Base-by-base conservation (phyloP, 805 yeast genomes). In the Candida maesae region DNA sequence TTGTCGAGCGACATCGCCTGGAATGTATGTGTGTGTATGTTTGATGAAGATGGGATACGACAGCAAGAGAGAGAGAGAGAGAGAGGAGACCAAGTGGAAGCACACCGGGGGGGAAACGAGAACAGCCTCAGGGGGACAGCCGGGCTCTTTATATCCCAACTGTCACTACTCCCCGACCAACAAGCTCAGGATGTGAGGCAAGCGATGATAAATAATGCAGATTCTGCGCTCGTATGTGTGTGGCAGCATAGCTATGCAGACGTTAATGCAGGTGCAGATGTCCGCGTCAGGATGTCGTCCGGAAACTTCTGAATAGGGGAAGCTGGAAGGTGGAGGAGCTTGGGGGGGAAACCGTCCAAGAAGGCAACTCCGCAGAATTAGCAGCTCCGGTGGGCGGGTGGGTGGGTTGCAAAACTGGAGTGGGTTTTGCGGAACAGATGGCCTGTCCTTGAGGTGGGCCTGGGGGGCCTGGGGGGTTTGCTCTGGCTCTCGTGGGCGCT, bases 201-300 rank as follows among this genome's bases (percentile, higher is more conserved):
- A 41, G 44, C 39, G 39, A 41, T 37, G 37, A 33, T 32, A 35
- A 41, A 41, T 32, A 26, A 36, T 36, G 39, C 44, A 27, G 30
- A 9, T 24, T 13, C 38, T 41, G 44, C 44, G 44, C 44, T 41
- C 44, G 44, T 41, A 41, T 41, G 44, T 41, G 39, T 35, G 17
- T n/a, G 15, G n/a, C 28, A 19, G 44, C 30, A 14, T 18, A 14
- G 3, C 11, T 10, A 18, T 41, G 44, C 39, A 23, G 39, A 36
- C 21, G 19, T 41, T 41, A 31, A 41, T 27, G 44, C 44, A 35
- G 39, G 39, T 11, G 39, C 39, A 27, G 30, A 15, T 33, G 29
- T 18, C 33, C 34, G 35, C 27, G 19, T 15, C 24, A n/a, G n/a
- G n/a, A n/a, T n/a, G n/a, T n/a, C n/a, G n/a, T n/a, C n/a, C n/a